These are phyloP conservation scores for Silene vulgaris DNA, from an alignment of 179 eudicot genomes.

Conservation along the genomic window DNA sequence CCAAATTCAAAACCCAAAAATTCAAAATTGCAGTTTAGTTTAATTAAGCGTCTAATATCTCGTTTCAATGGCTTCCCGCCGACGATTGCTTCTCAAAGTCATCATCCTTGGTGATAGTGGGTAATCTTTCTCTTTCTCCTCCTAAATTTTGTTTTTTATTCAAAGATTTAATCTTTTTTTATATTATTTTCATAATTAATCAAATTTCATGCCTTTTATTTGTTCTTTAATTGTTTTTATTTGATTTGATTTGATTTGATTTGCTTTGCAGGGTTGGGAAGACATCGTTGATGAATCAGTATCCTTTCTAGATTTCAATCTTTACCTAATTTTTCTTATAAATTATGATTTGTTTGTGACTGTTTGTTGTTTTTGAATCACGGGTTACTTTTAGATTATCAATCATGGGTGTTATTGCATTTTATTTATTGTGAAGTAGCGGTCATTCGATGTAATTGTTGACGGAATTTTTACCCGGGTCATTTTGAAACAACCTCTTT, in stretches of 20 bases:
- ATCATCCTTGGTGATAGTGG: constrained; percentile 92
- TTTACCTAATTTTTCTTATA: not conserved
- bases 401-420: not conserved
- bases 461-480: not conserved
- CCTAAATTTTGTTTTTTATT: not conserved
- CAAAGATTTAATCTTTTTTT: not conserved
- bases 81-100: constrained; percentile 77
- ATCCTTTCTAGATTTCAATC: constrained; percentile 31
- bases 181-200: not conserved
- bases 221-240: not conserved
- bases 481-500: too few species aligned
- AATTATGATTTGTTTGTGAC: not conserved
- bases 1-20: not conserved
- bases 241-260: not conserved
- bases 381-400: not conserved
- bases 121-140: constrained; percentile 25
- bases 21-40: not conserved
- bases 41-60: not conserved
- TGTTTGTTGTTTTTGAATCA: not conserved
- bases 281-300: constrained; percentile 85
- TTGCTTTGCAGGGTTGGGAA: constrained; percentile 58
- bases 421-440: not conserved
- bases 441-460: not conserved
- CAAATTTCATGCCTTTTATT: constrained; percentile 2
- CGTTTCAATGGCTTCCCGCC: constrained; percentile 60